Base-by-base conservation (phyloP, 768 basidiomycete genomes). In the Podaxis carcinomalis region DNA sequence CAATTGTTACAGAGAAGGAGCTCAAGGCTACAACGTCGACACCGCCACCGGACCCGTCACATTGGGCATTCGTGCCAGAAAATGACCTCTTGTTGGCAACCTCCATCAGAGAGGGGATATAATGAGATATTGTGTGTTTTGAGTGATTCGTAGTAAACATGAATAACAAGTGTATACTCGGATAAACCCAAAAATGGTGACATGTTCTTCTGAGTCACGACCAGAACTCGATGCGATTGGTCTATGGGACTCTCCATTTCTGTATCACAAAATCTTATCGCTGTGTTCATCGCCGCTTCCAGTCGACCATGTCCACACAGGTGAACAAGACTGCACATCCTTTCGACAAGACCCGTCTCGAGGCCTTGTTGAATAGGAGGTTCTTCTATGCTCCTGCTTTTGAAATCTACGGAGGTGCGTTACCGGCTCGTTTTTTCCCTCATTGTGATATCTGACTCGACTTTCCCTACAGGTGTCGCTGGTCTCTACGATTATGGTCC, bases 341-440 rank as follows among this genome's bases (percentile, higher is more conserved):
- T 1, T 99, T 99, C 70, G 92, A 95, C 74, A 96, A 95, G 75
- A 64, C 77, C 21, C 83, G 87, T 23, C 82, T 98, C 35, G 97
- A 98, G 68, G 88, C 88, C 23, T 75, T 96, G 51, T 82, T 98
- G 57, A 90, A 88, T 69, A 85, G 91, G 59, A 81, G 97, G 52
- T 99, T 99, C 80, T 99, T 98, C 80, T 98, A 92, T 71, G 93
- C 96, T 3, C 96, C 96, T 23, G 93, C 97, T 4, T 99, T 98
- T 68, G 97, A 98, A 75, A 98, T 99, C 78, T 98, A 98, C 69
- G 95, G 96, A 62, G 97, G 96, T 94, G 64, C 67, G 86, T 79
- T 21, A 25, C 11, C 27, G 23, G 16, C 56, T 36, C 55, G n/a
- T 56, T 56, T 16, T 49, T 46, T 50, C n/a, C 51, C 49, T 27